These are phyloP conservation scores for Cercospora sesami DNA, from an alignment of 2,329 filamentous ascomycete genomes.

Conservation along the genomic window DNA sequence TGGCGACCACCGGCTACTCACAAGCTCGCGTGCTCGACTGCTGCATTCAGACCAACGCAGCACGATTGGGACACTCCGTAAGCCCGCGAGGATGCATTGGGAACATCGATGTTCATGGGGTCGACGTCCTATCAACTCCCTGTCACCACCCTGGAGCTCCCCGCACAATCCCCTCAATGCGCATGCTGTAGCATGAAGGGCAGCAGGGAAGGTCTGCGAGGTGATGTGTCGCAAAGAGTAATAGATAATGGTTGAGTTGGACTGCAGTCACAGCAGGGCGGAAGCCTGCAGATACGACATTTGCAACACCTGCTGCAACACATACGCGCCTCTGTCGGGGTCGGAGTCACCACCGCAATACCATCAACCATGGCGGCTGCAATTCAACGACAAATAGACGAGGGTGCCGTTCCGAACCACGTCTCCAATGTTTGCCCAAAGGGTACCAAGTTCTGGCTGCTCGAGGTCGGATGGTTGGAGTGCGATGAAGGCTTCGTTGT, in stretches of 20 bases:
- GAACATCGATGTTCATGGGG: background rate
- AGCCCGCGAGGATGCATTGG: background rate
- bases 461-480: slow-evolving; percentile 41
- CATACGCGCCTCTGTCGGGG: background rate
- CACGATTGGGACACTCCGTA: background rate
- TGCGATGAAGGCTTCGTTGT: slow-evolving; percentile 51
- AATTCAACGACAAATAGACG: slow-evolving; percentile 36
- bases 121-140: slow-evolving; percentile 4
- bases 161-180: slow-evolving; percentile 14
- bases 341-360: background rate
- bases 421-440: slow-evolving; percentile 43
- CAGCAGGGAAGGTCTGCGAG: slow-evolving; percentile 9
- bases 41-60: background rate
- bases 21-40: slow-evolving; percentile 14
- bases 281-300: slow-evolving; percentile 3
- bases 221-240: slow-evolving; percentile 9
- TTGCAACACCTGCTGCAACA: slow-evolving; percentile 10
- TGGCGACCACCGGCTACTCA: background rate
- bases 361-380: slow-evolving; percentile 22
- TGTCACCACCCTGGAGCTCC: slow-evolving; percentile 16
- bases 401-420: slow-evolving; percentile 37
- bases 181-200: slow-evolving; percentile 10
- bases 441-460: slow-evolving; percentile 51
- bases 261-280: slow-evolving; percentile 1
- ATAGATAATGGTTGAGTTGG: slow-evolving; percentile 13